Base-by-base conservation (phyloP, 306 rosid genomes). In the Dryas alaskensis region DNA sequence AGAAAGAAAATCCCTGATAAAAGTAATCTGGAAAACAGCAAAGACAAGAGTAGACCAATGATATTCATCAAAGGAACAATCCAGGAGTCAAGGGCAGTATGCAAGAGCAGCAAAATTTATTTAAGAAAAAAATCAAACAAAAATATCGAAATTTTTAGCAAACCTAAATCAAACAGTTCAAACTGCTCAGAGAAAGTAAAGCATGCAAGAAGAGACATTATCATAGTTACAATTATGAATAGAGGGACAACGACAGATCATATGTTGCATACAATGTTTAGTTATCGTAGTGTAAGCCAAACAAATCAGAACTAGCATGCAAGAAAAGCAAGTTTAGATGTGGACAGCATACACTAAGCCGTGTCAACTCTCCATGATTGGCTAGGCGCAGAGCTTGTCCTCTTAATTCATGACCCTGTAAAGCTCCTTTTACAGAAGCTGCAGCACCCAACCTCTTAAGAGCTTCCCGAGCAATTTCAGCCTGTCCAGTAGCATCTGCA, bases 401-500 rank as follows among this genome's bases (percentile, higher is more conserved):
- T 80, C 99, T 88, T 76, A 94, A 72, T 76, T 88, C 96, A 48
- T 92, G 90, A 84, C 98, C 96, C 83, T 89, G 96, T 69, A 94
- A 83, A 70, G 98, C 92, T 76, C 98, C 99, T 88, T 94, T 92
- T 53, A 94, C 92, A 10, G 98, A 88, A 61, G 90, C 99, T 8
- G 99, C 96, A 53, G 99, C 96, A 65, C 93, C 99, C 83, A 94
- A 82, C 83, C 99, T 86, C 76, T 94, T 92, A 31, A 94, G 90
- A 70, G 99, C 99, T 82, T 92, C 99, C 80, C 97, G 94, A 42
- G 98, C 99, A 83, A 94, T 92, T 69, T 94, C 99, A 84, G 85
- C 88, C 81, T 94, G 99, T 78, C 89, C 99, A 73, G 99, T 94
- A 77, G 99, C 99, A 86, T 94, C 99, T 58, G 99, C 99, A 1